Conservation (phyloP, 306 rosid genomes). For the Vicia faba region DNA sequence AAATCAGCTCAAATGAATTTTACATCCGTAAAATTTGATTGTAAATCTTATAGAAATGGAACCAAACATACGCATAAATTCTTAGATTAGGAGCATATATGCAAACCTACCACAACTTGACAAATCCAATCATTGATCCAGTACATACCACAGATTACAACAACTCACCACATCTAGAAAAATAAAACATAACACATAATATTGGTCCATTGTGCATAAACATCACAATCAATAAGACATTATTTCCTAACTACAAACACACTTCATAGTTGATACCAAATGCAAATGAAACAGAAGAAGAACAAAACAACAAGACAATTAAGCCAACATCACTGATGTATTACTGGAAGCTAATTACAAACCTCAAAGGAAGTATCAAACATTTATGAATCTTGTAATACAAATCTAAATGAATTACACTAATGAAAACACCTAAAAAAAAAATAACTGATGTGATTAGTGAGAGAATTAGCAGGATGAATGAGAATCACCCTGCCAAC, state of each 20-base stretch:
- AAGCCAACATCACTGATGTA: background rate
- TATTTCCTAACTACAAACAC: background rate
- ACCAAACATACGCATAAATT: too few relatives aligned
- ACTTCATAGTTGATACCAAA: background rate
- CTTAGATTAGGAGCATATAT: background rate
- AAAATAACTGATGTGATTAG: background rate
- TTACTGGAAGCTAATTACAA: background rate
- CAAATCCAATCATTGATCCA: background rate
- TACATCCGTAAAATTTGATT: too few relatives aligned
- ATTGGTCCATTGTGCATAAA: background rate
- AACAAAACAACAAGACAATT: background rate
- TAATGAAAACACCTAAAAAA: background rate
- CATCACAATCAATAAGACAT: background rate
- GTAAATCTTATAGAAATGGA: too few relatives aligned
- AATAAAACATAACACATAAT: too few relatives aligned
- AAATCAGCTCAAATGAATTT: too few relatives aligned
- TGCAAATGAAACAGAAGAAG: background rate
- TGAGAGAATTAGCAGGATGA: background rate
- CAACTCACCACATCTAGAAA: background rate
- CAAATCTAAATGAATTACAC: background rate
- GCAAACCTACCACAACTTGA: background rate
- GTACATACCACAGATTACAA: background rate
- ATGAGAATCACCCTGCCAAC: conserved; percentile 70
- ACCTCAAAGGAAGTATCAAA: background rate
- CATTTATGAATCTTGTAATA: background rate